Evolutionary conservation across 495 filamentous ascomycete genomes (phyloP), one percentile per base, ranked within the genome.

Genomic region (Penicillium riverlandense): DNA sequence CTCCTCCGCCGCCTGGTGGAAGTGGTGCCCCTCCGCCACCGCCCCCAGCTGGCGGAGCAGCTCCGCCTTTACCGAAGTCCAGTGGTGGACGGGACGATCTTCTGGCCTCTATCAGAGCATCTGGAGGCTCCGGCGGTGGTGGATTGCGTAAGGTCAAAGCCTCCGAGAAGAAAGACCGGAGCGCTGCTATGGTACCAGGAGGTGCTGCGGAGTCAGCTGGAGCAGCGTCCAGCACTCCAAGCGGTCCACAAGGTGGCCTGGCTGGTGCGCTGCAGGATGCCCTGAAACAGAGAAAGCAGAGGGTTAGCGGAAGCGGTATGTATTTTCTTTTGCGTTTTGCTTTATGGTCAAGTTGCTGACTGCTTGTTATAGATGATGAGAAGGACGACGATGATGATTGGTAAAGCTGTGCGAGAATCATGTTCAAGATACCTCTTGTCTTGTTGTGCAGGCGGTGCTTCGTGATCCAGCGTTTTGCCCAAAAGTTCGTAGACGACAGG

Each of bases 281-380:
- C 37, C 66, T 91, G 47, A 77, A 78, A 49, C 79, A 86, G 67
- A 71, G 90, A 67, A 95, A 95, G 69, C 77, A 85, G 67, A 91
- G 90, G 72, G 90, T 95, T 57, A 84, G 85, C 61, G 77, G 81
- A 58, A 92, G 86, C 70, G 90, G 90, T 96, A 83, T 78, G 88
- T 83, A 38, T 40, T 37, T 31, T 34, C 1, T 36, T 39, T 28
- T 6, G 32, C 32, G 43, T 16, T 22, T n/a, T 33, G 35, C 8
- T 43, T 30, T 5, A 11, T 35, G 14, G 32, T 29, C 22, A 40
- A 28, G 29, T 8, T 43, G 16, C 57, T 61, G 48, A 63, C 57
- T 48, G 47, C 66, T 41, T 29, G 66, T 45, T 11, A 44, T 44
- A 86, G 82, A 90, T 70, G 86, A 90, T 55, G 86, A 90, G 58